Base-by-base conservation (phyloP, 768 basidiomycete species). In the Tulasnella sp. region DNA sequence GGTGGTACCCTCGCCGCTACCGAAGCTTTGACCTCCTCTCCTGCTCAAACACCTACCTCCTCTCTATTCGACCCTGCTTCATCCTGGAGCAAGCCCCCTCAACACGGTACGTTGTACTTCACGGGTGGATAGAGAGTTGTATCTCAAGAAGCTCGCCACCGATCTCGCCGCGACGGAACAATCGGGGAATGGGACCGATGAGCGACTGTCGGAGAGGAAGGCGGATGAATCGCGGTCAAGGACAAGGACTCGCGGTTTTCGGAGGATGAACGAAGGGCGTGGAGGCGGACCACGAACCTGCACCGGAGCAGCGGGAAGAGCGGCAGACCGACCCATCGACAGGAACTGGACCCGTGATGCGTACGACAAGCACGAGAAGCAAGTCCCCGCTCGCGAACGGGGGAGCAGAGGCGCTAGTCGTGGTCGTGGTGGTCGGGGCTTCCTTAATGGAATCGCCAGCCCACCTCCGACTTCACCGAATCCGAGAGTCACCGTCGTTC, bases 161-260 rank as follows among this genome's bases (percentile, higher is more conserved):
- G 95, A 97, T 78, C 94, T 95, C 1, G 91, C 92, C 1, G 94
- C 89, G 78, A 90, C 81, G 94, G 70, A 82, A 93, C 78, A 90
- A 92, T 80, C 91, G 91, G 79, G 88, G 91, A 74, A 80, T 92
- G 52, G 86, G 93, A 47, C 90, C 89, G 77, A 80, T 95, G 62
- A 93, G 91, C 80, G 88, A 87, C 0, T 94, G 92, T 92, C 94
- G 93, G 92, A 84, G 91, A 73, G 90, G 89, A 47, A 85, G 86
- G 74, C 88, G 90, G 88, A 85, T 90, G 78, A 87, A 87, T 59
- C 85, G 90, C 22, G 86, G 87, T 12, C 84, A 90, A 62, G 88
- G n/a, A n/a, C n/a, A 87, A 6, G 42, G 59, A 6, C 71, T 62
- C 16, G 71, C 62, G 5, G 63, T 62, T 9, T 62, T 62, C 26